Base-by-base conservation (phyloP, 2,329 filamentous ascomycete genomes). In the Botrytis porri region DNA sequence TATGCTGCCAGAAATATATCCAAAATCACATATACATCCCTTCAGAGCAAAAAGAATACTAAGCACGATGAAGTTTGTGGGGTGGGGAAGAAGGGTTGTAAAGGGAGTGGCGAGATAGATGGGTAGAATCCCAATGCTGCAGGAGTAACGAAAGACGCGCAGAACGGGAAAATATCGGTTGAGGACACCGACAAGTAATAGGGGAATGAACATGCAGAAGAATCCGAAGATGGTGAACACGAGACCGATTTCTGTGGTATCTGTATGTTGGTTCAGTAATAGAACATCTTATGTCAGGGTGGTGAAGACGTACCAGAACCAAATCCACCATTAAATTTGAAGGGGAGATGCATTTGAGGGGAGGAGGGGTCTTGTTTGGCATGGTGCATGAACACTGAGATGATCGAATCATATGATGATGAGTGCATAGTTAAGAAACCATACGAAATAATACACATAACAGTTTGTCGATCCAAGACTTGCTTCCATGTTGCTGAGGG, bases 181-280 rank as follows among this genome's bases (percentile, higher is more conserved):
- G 9, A 73, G 41, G n/a, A 62, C 10, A 45, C 41, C 25, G 29
- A 35, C 37, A 16, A 69, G 43, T 10, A 63, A 14, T 16, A 63
- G 41, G 35, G 37, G 71, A 9, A 69, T 25, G n/a, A 45, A 66
- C 48, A 73, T 73, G 39, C 37, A 48, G 32, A 61, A 29, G 18
- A 39, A 51, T 18, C 57, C 71, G 29, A 39, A 69, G 39, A 73
- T 69, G 35, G 71, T 66, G 59, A 69, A 69, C 54, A 73, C 43
- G n/a, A 57, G 43, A 37, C 64, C 57, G 37, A 63, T 73, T 62
- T 66, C 54, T 62, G 39, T n/a, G 39, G 57, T 29, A 29, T 61
- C 71, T 69, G 51, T 32, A 18, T n/a, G 12, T 59, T 66, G 45
- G 1, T 29, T 51, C n/a, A 20, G 43, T 37, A 35, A 73, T n/a